Evolutionary conservation across 2,329 filamentous ascomycete genomes (phyloP).

Genomic region (Aspergillus novoparasiticus): DNA sequence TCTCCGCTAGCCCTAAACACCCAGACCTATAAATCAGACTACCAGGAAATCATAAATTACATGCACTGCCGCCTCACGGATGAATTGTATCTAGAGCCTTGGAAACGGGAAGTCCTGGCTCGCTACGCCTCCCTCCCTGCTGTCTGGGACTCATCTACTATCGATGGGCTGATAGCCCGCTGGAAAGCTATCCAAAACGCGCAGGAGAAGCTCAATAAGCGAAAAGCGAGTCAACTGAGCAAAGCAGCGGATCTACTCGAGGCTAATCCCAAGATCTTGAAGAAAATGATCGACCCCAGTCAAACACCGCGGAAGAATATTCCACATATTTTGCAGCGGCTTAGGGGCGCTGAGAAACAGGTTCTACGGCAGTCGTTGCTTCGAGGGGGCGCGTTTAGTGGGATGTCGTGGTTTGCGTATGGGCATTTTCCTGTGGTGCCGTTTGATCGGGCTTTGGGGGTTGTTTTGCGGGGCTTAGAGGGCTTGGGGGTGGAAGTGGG

Average conservation of each 20-base stretch:
- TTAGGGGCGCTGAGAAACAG: neutral
- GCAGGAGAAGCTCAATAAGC: constrained; percentile 3
- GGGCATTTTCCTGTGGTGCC: neutral
- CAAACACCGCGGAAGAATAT: constrained; percentile 18
- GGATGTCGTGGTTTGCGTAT: neutral
- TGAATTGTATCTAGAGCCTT: neutral
- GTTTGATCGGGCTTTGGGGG: neutral
- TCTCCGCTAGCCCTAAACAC: neutral
- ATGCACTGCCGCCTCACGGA: neutral
- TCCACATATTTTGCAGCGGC: constrained; percentile 14
- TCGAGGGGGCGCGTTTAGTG: neutral
- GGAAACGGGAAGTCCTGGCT: neutral
- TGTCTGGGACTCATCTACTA: neutral
- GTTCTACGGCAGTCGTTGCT: neutral
- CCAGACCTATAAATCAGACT: neutral
- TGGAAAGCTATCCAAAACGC: constrained; percentile 13
- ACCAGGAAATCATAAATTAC: neutral
- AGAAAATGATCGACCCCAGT: constrained; percentile 19
- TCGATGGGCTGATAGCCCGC: neutral
- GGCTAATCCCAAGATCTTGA: constrained; percentile 25
- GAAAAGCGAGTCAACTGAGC: constrained; percentile 14
- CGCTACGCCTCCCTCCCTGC: neutral
- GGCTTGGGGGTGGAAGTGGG: neutral
- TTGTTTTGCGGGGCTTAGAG: neutral
- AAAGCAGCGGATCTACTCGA: constrained; percentile 22